phyloP scores from a whole-genome alignment of 1,139 yeast genomes.

The Blastobotrys persicus region DNA sequence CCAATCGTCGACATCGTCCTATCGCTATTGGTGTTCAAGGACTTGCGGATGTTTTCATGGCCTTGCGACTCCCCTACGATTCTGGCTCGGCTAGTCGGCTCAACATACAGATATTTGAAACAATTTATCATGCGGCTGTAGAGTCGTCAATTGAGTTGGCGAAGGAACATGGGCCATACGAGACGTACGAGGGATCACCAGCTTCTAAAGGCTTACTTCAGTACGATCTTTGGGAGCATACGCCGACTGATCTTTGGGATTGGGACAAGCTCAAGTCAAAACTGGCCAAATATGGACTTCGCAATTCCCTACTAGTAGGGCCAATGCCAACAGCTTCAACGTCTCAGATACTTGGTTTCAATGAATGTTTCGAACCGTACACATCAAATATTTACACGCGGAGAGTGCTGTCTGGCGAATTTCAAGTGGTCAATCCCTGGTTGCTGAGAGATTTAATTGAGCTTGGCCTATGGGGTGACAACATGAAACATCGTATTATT shows the following conservation, averaged over 20 bases:
- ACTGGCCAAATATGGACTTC: slow-evolving; percentile 53
- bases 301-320: slow-evolving; percentile 73
- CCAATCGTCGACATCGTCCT: slow-evolving; percentile 70
- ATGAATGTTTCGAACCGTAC: slow-evolving; percentile 78
- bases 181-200: slow-evolving; percentile 64
- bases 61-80: slow-evolving; percentile 65
- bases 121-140: slow-evolving; percentile 78
- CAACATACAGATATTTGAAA: slow-evolving; percentile 71
- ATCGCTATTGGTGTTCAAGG: slow-evolving; percentile 82
- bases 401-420: slow-evolving; percentile 76
- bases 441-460: slow-evolving; percentile 66
- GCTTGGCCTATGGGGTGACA: slow-evolving; percentile 66
- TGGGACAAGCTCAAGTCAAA: slow-evolving; percentile 60
- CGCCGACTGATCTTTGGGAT: slow-evolving; percentile 57
- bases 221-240: slow-evolving; percentile 66
- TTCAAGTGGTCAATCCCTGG: slow-evolving; percentile 72
- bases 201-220: slow-evolving; percentile 66
- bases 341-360: slow-evolving; percentile 74
- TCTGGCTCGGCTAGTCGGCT: slow-evolving; percentile 56
- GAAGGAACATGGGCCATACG: slow-evolving; percentile 54
- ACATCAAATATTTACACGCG: slow-evolving; percentile 77
- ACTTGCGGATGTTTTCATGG: slow-evolving; percentile 66
- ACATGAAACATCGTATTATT: slow-evolving; percentile 67
- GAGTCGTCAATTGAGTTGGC: slow-evolving; percentile 71
- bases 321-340: slow-evolving; percentile 93